phyloP scores from a whole-genome alignment of 768 basidiomycete genomes.

The Trametes sanguinea region DNA sequence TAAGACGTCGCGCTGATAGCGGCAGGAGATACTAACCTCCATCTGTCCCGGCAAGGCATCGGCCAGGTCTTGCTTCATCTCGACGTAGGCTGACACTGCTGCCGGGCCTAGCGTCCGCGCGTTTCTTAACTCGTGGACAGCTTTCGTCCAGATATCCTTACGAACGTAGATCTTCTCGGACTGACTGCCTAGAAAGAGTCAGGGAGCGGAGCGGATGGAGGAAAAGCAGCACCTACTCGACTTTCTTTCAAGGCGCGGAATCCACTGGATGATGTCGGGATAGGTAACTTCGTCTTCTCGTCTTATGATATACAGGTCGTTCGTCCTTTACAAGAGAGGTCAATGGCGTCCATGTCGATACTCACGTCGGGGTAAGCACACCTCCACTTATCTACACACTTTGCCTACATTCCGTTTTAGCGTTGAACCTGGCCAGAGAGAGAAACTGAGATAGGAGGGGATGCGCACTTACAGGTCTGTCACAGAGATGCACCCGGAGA shows the following conservation, averaged over 20 bases:
- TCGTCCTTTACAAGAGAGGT: not conserved
- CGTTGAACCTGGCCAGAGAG: too few species aligned
- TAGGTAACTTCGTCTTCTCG: conserved; percentile 1
- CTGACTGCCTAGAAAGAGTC: not conserved
- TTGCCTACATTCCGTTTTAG: not conserved
- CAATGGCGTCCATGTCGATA: not conserved
- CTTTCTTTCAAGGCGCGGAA: conserved; percentile 11
- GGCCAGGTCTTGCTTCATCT: conserved; percentile 16
- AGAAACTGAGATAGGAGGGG: not conserved
- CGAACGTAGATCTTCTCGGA: not conserved
- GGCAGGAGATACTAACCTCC: conserved; percentile 13
- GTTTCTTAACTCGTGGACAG: conserved; percentile 29
- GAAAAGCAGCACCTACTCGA: not conserved
- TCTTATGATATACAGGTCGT: not conserved
- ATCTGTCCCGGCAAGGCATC: conserved; percentile 5
- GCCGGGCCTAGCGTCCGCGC: conserved; percentile 10
- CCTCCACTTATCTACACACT: not conserved
- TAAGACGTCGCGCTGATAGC: not conserved
- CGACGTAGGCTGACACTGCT: conserved; percentile 12
- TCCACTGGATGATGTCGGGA: conserved; percentile 19
- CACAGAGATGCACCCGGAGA: conserved; percentile 49
- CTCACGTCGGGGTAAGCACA: not conserved
- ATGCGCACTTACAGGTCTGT: conserved; percentile 30
- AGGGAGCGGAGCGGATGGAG: not conserved
- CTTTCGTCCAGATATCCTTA: conserved; percentile 18